Evolutionary conservation across 306 rosid species (phyloP).

Genomic region (Gleditsia sinensis): DNA sequence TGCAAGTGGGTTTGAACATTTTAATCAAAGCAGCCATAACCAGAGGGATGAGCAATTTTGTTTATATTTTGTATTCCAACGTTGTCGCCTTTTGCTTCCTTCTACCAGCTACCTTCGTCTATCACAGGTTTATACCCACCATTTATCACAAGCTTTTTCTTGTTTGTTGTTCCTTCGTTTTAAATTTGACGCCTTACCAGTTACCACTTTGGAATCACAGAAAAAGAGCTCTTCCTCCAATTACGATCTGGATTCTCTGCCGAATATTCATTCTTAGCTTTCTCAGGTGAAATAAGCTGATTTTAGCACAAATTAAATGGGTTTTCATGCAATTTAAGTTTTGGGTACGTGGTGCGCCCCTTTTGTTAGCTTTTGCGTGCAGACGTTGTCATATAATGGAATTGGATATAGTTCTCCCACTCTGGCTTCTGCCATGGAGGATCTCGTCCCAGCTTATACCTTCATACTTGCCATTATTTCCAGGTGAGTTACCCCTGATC

Average conservation of each 20-base stretch:
- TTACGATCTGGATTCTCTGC: slow-evolving; percentile 6
- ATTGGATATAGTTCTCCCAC: slow-evolving; percentile 51
- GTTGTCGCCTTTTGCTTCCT: slow-evolving; percentile 43
- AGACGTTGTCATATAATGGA: slow-evolving; percentile 38
- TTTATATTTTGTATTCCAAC: slow-evolving; percentile 41
- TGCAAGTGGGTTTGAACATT: slow-evolving; percentile 42
- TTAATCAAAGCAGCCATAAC: slow-evolving; percentile 34
- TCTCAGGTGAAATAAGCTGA: too few relatives aligned
- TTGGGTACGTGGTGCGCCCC: too few relatives aligned
- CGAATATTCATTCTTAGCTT: slow-evolving; percentile 36
- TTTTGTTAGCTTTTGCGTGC: slow-evolving; percentile 6
- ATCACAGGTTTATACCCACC: slow-evolving; percentile 26
- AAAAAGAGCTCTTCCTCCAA: slow-evolving; percentile 38
- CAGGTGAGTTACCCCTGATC: slow-evolving; percentile 33
- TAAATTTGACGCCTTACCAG: not conserved
- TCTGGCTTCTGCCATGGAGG: slow-evolving; percentile 40
- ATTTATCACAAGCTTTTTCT: not conserved
- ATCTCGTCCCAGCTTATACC: slow-evolving; percentile 56
- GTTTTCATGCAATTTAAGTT: too few relatives aligned
- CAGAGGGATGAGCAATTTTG: slow-evolving; percentile 42
- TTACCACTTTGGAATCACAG: not conserved
- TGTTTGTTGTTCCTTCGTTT: not conserved
- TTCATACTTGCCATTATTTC: slow-evolving; percentile 43
- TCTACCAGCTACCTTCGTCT: slow-evolving; percentile 36
- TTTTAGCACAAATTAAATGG: too few relatives aligned